Evolutionary conservation across 2,329 filamentous ascomycete genomes (phyloP).

Genomic region (Beauveria asiatica): DNA sequence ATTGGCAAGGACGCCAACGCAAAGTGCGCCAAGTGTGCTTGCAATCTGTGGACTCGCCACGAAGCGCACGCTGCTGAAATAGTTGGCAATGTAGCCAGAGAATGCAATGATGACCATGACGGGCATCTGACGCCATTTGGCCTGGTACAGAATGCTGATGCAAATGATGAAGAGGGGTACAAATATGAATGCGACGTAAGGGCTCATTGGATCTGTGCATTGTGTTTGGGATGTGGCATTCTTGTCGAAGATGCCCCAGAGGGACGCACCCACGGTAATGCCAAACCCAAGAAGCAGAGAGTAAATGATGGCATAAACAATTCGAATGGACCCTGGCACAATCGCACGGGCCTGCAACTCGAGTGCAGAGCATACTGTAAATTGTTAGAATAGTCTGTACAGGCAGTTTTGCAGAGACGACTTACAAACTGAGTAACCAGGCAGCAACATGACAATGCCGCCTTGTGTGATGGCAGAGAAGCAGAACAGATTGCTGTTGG

Average conservation of each 20-base stretch:
- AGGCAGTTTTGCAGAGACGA: constrained; percentile 8
- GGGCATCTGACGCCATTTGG: constrained; percentile 72
- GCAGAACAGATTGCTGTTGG: constrained; percentile 44
- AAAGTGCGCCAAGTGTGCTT: constrained; percentile 68
- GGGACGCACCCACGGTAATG: constrained; percentile 56
- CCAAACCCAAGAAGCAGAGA: constrained; percentile 65
- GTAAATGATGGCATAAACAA: constrained; percentile 69
- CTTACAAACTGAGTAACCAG: constrained; percentile 52
- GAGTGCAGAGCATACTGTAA: constrained; percentile 37
- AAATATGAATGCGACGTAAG: constrained; percentile 54
- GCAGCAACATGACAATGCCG: constrained; percentile 57
- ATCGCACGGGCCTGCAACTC: constrained; percentile 63
- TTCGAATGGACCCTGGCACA: constrained; percentile 62
- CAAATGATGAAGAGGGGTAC: constrained; percentile 66
- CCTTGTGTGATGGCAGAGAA: constrained; percentile 58
- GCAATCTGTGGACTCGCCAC: constrained; percentile 63
- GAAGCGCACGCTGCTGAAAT: constrained; percentile 59
- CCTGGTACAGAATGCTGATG: constrained; percentile 69
- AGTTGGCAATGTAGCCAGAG: constrained; percentile 68
- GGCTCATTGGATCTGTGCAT: constrained; percentile 36
- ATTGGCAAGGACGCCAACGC: constrained; percentile 69
- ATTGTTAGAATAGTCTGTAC: background rate
- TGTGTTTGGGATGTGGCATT: constrained; percentile 38
- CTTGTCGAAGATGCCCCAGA: constrained; percentile 53
- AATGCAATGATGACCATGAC: constrained; percentile 68